These are phyloP conservation scores for Solanum commersonii DNA, from an alignment of 257 asterid genomes.

Conservation along the genomic window DNA sequence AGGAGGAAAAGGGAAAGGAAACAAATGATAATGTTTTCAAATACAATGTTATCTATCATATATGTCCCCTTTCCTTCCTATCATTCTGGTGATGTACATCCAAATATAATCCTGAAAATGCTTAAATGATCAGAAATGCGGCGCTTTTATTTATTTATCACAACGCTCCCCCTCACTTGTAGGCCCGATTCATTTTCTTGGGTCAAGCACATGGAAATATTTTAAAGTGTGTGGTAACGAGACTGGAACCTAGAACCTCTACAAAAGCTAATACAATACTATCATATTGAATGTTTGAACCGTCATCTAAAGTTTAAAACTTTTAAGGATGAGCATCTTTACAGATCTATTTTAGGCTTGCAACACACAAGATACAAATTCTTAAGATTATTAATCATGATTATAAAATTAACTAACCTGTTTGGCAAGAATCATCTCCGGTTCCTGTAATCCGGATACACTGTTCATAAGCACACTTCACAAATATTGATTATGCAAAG, in stretches of 20 bases:
- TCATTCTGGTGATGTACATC: background rate
- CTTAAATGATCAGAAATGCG: background rate
- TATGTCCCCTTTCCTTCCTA: background rate
- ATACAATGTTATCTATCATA: background rate
- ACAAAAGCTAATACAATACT: background rate
- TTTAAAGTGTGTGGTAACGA: background rate
- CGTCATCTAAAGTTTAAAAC: background rate
- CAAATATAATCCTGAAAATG: background rate
- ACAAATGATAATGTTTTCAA: background rate
- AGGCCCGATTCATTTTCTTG: background rate
- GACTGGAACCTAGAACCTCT: background rate
- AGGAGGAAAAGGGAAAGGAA: background rate
- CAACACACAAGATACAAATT: background rate
- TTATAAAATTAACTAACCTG: constrained; percentile 17
- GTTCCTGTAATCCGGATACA: constrained; percentile 25
- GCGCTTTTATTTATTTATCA: background rate
- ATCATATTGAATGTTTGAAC: background rate
- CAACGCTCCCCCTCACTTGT: background rate
- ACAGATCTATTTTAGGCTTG: background rate
- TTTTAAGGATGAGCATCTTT: background rate
- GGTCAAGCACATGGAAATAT: background rate
- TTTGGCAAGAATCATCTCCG: constrained; percentile 14
- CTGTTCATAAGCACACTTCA: constrained; percentile 13
- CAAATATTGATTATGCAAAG: constrained; percentile 1
- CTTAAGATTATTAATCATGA: background rate